Conservation (phyloP, 805 yeast species). For the Saturnispora mendoncae region DNA sequence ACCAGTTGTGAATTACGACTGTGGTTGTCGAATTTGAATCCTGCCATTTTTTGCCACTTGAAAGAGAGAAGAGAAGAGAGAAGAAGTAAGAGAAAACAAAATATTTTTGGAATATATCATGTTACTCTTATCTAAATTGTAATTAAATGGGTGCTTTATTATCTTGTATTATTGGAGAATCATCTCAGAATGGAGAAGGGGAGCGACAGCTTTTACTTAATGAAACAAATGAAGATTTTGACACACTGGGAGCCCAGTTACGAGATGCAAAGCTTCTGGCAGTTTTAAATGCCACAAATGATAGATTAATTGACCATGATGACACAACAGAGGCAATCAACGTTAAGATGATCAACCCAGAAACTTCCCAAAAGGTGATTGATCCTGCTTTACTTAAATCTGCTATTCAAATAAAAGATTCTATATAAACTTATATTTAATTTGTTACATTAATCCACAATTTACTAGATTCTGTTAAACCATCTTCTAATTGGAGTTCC, state of each 20-base stretch:
- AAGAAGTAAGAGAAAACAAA: not conserved
- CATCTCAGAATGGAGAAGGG: conserved; percentile 7
- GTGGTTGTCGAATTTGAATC: conserved; percentile 85
- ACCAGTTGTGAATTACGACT: conserved; percentile 78
- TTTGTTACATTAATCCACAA: conserved; percentile 34
- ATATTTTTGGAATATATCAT: no score
- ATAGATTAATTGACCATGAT: conserved; percentile 17
- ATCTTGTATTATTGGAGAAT: conserved; percentile 21
- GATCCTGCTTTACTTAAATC: not conserved
- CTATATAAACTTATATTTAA: no score
- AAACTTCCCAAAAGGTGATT: conserved; percentile 1
- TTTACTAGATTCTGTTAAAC: conserved; percentile 26
- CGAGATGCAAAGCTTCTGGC: conserved; percentile 27
- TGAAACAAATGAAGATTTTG: not conserved
- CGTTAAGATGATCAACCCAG: conserved; percentile 3
- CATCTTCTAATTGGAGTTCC: conserved; percentile 3
- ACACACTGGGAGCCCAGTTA: conserved; percentile 3
- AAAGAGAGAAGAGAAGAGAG: not conserved
- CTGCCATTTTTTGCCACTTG: conserved; percentile 50
- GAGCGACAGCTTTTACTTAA: conserved; percentile 24
- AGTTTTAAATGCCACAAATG: conserved; percentile 28
- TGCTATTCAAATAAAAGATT: conserved; percentile 2
- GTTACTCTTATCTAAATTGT: no score
- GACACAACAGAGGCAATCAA: conserved; percentile 5
- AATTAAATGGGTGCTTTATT: conserved; percentile 31